phyloP scores from a whole-genome alignment of 257 asterid species.

The Dorcoceras hygrometricum region DNA sequence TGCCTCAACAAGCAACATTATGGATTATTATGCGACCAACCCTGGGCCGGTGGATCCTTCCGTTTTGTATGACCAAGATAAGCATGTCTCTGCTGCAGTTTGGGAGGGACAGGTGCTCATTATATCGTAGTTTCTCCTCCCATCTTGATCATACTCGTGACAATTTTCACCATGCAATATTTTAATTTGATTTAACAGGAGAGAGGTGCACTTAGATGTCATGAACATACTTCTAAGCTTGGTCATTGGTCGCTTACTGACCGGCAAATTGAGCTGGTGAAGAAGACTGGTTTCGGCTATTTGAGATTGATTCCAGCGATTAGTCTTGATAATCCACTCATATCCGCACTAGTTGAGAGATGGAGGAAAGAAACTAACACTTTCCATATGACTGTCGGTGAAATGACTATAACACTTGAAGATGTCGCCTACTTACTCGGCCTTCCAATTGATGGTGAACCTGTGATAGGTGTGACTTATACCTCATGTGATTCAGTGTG shows the following conservation, averaged over 20 bases:
- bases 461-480: conserved; percentile 91
- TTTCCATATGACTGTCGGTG: conserved; percentile 85
- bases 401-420: conserved; percentile 91
- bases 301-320: conserved; percentile 19
- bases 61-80: conserved; percentile 87
- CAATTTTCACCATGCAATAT: conserved; percentile 8
- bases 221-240: conserved; percentile 97
- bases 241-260: conserved; percentile 89
- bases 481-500: conserved; percentile 58
- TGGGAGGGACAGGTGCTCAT: conserved; percentile 93
- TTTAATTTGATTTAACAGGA: conserved; percentile 48
- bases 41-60: conserved; percentile 89
- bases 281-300: conserved; percentile 1
- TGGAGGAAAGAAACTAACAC: conserved; percentile 98
- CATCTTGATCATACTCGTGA: conserved; percentile 16
- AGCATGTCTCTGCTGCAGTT: conserved; percentile 86
- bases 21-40: conserved; percentile 65
- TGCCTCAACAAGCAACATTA: conserved; percentile 37
- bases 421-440: conserved; percentile 93
- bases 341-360: conserved; percentile 91
- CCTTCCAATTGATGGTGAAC: conserved; percentile 83
- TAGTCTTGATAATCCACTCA: conserved; percentile 86
- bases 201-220: conserved; percentile 94
- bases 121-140: conserved; percentile 16
- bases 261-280: conserved; percentile 39